Percentiles rank a stretch among this genome's conserved stretches.
These are phyloP conservation scores for Trichoderma gracile DNA, from an alignment of 2,329 filamentous ascomycete species.

Conservation along the genomic window DNA sequence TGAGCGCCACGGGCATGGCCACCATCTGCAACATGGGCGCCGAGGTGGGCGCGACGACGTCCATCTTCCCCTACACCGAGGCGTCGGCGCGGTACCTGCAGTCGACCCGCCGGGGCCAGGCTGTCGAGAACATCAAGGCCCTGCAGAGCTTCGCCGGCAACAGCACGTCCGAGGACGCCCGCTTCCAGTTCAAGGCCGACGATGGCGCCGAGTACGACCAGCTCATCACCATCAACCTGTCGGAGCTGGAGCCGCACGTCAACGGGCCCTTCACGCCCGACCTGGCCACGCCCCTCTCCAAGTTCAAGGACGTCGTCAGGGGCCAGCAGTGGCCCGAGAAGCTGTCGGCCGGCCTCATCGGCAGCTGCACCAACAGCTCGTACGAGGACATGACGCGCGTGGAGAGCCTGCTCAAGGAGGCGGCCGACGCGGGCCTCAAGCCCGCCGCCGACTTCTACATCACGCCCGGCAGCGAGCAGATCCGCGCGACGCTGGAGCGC, in stretches of 20 bases:
- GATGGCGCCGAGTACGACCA: conserved; percentile 84
- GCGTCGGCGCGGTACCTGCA: conserved; percentile 83
- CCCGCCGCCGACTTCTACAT: conserved; percentile 92
- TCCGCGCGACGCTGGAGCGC: conserved; percentile 87
- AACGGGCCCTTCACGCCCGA: conserved; percentile 98
- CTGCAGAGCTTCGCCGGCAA: conserved; percentile 56
- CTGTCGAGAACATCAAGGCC: conserved; percentile 66
- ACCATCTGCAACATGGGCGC: conserved; percentile 88
- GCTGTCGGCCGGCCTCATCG: conserved; percentile 90
- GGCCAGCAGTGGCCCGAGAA: conserved; percentile 87
- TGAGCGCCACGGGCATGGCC: conserved; percentile 91
- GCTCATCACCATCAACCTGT: conserved; percentile 86
- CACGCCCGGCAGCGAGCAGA: conserved; percentile 94
- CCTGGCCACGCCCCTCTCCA: conserved; percentile 85
- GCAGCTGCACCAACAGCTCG: conserved; percentile 97
- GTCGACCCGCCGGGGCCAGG: conserved; percentile 68
- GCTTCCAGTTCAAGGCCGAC: conserved; percentile 73
- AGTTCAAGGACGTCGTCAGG: conserved; percentile 82
- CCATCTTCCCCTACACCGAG: conserved; percentile 87
- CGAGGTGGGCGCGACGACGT: conserved; percentile 94
- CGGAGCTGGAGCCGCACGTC: conserved; percentile 88
- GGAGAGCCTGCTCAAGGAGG: conserved; percentile 90
- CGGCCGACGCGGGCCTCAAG: conserved; percentile 82
- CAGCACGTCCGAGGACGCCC: conserved; percentile 47
- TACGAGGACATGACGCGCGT: conserved; percentile 98